Evolutionary conservation across 2,329 filamentous ascomycete genomes (phyloP), one percentile per base, ranked within the genome.

Genomic region (Xylariaceae sp.): DNA sequence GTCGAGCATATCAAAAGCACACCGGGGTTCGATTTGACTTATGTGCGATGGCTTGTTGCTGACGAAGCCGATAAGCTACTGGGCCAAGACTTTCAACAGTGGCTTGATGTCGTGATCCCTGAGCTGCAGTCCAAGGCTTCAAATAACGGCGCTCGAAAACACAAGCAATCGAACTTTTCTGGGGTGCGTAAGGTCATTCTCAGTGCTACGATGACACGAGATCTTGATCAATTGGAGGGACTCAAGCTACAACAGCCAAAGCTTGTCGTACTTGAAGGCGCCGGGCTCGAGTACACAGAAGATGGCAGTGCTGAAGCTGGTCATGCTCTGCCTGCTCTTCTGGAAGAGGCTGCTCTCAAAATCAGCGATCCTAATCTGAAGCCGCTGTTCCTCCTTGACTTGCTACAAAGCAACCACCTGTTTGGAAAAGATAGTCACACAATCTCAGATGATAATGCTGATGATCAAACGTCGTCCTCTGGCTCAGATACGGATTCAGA

Each of bases 31-130:
- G 79, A 74, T 0, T 71, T 97, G 17, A 78, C 85, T 42, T 76
- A 86, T 58, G 72, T 96, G 4, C 79, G 87, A 46, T 97, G 90
- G 89, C 72, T 97, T 0, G 79, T 96, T 3, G 85, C 96, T 34
- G 91, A 97, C 55, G 91, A 97, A 65, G 93, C 91, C 9, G 91
- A 97, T 63, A 89, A 93, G 59, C 71, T 97, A 11, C 76, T 97
- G 4, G 85, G 90, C 33, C 88, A 97, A 62, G 90, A 86, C 56
- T 96, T 93, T 63, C 90, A 96, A 60, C 86, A 91, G 55, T 96
- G 90, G 90, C 72, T 94, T 3, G 79, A 82, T 31, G 68, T 83
- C 0, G 78, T 93, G 6, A 83, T 88, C 57, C 77, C 82, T 13
- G 68, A 70, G 34, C 71, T 87, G 47, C 71, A 72, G 29, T 63